These are phyloP conservation scores for Penicillium sp. DNA, from an alignment of 2,329 filamentous ascomycete species.

Conservation along the genomic window DNA sequence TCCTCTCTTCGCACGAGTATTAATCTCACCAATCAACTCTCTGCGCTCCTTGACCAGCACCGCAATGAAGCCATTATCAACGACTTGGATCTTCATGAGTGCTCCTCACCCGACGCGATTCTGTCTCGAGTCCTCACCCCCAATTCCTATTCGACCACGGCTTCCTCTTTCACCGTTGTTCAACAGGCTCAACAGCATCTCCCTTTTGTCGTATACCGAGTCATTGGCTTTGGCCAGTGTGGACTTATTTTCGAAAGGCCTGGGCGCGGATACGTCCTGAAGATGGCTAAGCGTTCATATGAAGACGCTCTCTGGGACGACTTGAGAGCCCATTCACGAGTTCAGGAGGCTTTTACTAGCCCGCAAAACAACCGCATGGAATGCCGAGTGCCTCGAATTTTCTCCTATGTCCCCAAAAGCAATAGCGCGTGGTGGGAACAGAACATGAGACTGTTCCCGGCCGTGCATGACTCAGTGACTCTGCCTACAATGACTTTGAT, in stretches of 20 bases:
- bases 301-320: constrained; percentile 9
- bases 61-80: constrained; percentile 2
- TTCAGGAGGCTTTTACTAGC: constrained; percentile 3
- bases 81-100: constrained; percentile 2
- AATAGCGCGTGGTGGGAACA: constrained; percentile 8
- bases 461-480: not conserved
- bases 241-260: constrained; percentile 10
- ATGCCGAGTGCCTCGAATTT: constrained; percentile 8
- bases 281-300: constrained; percentile 8
- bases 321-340: constrained; percentile 5
- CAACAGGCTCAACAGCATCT: constrained; percentile 1
- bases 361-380: constrained; percentile 2
- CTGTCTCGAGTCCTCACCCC: constrained; percentile 5
- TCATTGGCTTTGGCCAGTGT: constrained; percentile 12
- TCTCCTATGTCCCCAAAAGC: constrained; percentile 9
- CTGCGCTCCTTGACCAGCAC: constrained; percentile 2
- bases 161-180: constrained; percentile 4
- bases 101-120: constrained; percentile 7
- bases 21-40: constrained; percentile 4
- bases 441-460: not conserved
- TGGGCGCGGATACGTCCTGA: not conserved
- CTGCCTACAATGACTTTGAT: constrained; percentile 17
- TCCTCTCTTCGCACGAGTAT: no score
- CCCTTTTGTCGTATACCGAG: constrained; percentile 2
- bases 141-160: constrained; percentile 2